Evolutionary conservation across 2,329 filamentous ascomycete species (phyloP).

Genomic region (Arthrobotrys sphaeroides): DNA sequence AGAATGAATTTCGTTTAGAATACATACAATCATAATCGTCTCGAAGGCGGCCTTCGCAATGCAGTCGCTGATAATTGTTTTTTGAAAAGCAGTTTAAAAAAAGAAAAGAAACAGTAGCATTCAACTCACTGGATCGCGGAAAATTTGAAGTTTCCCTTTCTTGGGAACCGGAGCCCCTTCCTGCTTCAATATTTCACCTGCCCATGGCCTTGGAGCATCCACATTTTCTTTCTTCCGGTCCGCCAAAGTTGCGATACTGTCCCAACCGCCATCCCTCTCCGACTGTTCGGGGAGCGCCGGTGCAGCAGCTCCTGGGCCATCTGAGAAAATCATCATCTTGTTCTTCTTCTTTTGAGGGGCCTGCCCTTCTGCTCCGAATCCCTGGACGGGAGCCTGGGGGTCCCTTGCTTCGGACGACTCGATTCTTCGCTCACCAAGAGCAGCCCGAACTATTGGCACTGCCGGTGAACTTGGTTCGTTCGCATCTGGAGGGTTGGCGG

Average conservation of each 20-base stretch:
- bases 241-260: slow-evolving; percentile 84
- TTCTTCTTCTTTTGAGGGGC: slow-evolving; percentile 71
- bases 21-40: slow-evolving; percentile 56
- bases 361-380: slow-evolving; percentile 61
- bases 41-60: slow-evolving; percentile 48
- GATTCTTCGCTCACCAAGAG: slow-evolving; percentile 68
- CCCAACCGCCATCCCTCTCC: slow-evolving; percentile 78
- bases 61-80: neutral
- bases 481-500: slow-evolving; percentile 59
- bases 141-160: slow-evolving; percentile 74
- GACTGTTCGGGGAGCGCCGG: slow-evolving; percentile 66
- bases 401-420: slow-evolving; percentile 73
- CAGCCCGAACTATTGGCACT: slow-evolving; percentile 81
- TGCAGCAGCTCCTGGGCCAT: slow-evolving; percentile 68
- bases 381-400: slow-evolving; percentile 63
- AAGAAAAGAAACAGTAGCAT: slow-evolving; percentile 53
- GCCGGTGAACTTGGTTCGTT: slow-evolving; percentile 84
- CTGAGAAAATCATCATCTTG: slow-evolving; percentile 92
- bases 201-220: slow-evolving; percentile 87
- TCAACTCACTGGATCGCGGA: slow-evolving; percentile 91
- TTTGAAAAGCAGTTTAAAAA: too few relatives aligned
- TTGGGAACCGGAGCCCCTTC: slow-evolving; percentile 77
- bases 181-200: slow-evolving; percentile 82
- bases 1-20: slow-evolving; percentile 58
- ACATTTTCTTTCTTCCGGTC: slow-evolving; percentile 95